Evolutionary conservation across 768 basidiomycete genomes (phyloP), one percentile per base, ranked within the genome.

Genomic region (Calocybe indica): DNA sequence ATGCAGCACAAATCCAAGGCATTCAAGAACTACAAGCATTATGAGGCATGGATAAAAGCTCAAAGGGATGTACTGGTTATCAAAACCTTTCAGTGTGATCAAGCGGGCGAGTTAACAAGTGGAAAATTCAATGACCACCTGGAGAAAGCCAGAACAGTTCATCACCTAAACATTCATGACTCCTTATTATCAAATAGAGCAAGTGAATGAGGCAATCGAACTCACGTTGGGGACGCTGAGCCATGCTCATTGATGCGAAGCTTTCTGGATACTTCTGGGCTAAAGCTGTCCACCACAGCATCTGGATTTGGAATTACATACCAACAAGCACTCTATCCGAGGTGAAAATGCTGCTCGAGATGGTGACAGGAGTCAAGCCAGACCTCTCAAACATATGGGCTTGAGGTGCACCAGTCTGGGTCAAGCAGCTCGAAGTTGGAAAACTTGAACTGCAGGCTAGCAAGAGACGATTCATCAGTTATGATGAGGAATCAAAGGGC

Each of bases 161-260:
- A 55, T 14, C 60, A 67, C 32, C 60, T 67, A 15, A 67, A 59
- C 1, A 58, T 65, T 15, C 64, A 67, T 40, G 58, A 69, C 52
- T 58, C 60, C 12, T 65, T 67, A 10, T 53, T 55, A 30, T 62
- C 59, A 35, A 67, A 69, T 48, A 61, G 68, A 12, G 55, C 52
- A 13, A 52, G 61, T 4, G 63, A 69, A 53, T 50, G 56, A 7
- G 56, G 52, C 28, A 63, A 64, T 38, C 48, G 62, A 13, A 59
- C 56, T 11, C 58, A 62, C 32, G 6, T 61, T 1, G 59, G 22
- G 22, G 22, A 22, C 4, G 54, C 52, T 52, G 55, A 10, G 43
- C 58, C 0, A 44, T 66, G 4, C 44, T 67, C 4, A 61, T 59
- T 5, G 60, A 53, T 1, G 36, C 52, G 28, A 53, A 55, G 1